These are phyloP conservation scores for Chondrostereum purpureum DNA, from an alignment of 1,284 basidiomycete species.

Conservation along the genomic window DNA sequence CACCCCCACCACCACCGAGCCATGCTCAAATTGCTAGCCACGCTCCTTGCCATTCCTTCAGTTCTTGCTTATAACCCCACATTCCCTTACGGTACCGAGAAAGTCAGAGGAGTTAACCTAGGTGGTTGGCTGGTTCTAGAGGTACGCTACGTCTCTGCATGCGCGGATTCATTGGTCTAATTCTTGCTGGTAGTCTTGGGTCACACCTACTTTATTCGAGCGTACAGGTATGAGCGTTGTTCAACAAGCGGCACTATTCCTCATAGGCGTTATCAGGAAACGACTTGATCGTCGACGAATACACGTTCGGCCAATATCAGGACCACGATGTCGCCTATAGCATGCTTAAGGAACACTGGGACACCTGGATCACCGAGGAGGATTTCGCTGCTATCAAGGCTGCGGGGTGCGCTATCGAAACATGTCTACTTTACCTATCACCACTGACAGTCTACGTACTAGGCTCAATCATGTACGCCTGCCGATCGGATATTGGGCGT, in stretches of 20 bases:
- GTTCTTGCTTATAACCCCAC: constrained; percentile 27
- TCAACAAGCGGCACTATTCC: background rate
- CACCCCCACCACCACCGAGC: background rate
- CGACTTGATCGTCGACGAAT: constrained; percentile 72
- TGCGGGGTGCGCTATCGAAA: constrained; percentile 50
- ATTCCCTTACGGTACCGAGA: constrained; percentile 50
- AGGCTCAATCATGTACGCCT: constrained; percentile 85
- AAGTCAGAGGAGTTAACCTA: constrained; percentile 69
- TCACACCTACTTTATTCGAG: constrained; percentile 84
- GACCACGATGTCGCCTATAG: constrained; percentile 38
- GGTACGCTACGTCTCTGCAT: constrained; percentile 28
- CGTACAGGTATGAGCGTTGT: constrained; percentile 45
- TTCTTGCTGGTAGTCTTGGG: constrained; percentile 59
- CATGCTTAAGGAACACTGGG: constrained; percentile 65
- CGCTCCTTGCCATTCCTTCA: constrained; percentile 14
- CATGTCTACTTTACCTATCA: no score
- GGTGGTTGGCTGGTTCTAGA: constrained; percentile 80
- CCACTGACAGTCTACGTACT: no score
- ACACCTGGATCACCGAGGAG: constrained; percentile 74
- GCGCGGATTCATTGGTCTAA: constrained; percentile 3
- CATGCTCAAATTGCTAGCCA: background rate
- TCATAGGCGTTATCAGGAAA: constrained; percentile 33
- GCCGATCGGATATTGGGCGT: constrained; percentile 92
- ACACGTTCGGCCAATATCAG: constrained; percentile 72
- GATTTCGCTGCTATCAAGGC: constrained; percentile 71